Conservation (phyloP, 192 early-diverging fungal species). For the Linnemannia elongata region DNA sequence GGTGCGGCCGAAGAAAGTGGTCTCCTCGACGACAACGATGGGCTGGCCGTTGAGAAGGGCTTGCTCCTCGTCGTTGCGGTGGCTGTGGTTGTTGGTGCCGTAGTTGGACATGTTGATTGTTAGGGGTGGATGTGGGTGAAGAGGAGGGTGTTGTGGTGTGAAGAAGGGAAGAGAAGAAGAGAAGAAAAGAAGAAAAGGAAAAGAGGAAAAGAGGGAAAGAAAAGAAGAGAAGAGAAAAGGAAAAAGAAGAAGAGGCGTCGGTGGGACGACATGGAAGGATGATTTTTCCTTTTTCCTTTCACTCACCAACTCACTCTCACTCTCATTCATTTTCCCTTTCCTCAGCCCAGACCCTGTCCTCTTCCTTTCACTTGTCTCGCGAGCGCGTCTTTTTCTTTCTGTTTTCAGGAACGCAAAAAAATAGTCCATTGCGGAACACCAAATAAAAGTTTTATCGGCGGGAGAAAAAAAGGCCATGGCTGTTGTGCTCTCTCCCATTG, state of each 20-base stretch:
- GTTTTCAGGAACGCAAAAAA: not conserved
- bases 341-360: constrained; percentile 7
- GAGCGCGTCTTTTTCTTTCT: not conserved
- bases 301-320: not conserved
- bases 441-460: not conserved
- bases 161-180: not conserved
- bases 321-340: not conserved
- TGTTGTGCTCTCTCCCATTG: not conserved
- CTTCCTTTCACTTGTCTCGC: not conserved
- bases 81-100: constrained; percentile 43
- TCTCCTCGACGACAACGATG: constrained; percentile 26
- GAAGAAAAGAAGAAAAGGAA: constrained; percentile 10
- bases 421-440: not conserved
- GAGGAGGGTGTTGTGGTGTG: constrained; percentile 6
- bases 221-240: not conserved
- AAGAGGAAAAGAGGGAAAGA: constrained; percentile 1
- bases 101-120: constrained; percentile 45
- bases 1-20: constrained; percentile 53
- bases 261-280: not conserved
- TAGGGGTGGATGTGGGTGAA: not conserved
- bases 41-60: constrained; percentile 42
- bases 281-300: not conserved
- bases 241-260: not conserved
- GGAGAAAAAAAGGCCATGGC: not conserved
- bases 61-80: constrained; percentile 43